Evolutionary conservation across 345 rosid genomes (phyloP), one percentile per base, ranked within the genome.

Genomic region (Garcia nutans): DNA sequence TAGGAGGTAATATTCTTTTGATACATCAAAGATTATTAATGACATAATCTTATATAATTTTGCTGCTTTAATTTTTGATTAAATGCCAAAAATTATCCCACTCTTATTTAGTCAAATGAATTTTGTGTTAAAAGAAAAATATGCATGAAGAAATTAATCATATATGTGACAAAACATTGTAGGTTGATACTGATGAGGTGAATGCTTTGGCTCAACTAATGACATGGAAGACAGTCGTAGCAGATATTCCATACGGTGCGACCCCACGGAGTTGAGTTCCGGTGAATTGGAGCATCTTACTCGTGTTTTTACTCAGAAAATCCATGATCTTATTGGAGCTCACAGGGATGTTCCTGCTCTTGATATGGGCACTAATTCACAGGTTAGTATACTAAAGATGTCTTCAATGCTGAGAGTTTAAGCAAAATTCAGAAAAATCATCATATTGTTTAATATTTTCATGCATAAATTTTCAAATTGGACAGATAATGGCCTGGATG

Each of bases 401-500:
- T 37, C 41, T 37, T 37, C 41, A 37, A 6, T 37, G 41, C 41
- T 37, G 41, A 37, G 41, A 37, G 41, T 2, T 37, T 0, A 3
- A 37, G 5, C 6, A 37, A 4, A 37, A 5, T 5, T 5, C 41
- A 37, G 41, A 37, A 37, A 37, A 37, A 37, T 37, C 41, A 37
- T 5, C 41, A 37, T 37, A 37, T 3, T 37, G 3, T 37, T 3
- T 65, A 4, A 3, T 65, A 1, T 65, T 2, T 44, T 65, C 24
- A 41, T 65, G 10, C 47, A 20, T 9, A 19, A 23, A 7, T 2
- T 17, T 28, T 72, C 55, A 22, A 42, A 56, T 59, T 58, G 33
- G 65, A 42, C 80, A 77, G 72, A 77, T 76, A 11, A 77, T 77
- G 76, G 80, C 80, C 16, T 77, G 80, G 80, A 72, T 77, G 24